A percentile compares a stretch with the other conserved stretches of the same genome.
Evolutionary conservation across 352 stramenopile species (phyloP).

Genomic region (Phytophthora uliginosa): DNA sequence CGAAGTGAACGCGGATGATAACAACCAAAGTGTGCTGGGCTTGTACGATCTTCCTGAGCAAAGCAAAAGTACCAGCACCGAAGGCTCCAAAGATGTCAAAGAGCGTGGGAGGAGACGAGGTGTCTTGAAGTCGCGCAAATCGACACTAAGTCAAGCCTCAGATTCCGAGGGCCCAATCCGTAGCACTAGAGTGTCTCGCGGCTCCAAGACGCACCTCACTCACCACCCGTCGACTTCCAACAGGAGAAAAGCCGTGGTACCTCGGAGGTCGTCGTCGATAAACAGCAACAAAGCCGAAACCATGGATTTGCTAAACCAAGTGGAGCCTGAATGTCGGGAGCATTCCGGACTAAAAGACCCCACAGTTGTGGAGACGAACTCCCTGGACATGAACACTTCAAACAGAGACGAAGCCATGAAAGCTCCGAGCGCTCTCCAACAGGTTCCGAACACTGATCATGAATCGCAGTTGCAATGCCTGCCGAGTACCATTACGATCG

Average conservation of each 20-base stretch:
- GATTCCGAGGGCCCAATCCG: neutral
- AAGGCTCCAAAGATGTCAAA: neutral
- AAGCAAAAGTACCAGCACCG: neutral
- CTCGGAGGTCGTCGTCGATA: slow-evolving; percentile 9
- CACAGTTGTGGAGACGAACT: neutral
- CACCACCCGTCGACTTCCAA: neutral
- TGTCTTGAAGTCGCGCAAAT: slow-evolving; percentile 13
- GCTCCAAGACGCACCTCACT: slow-evolving; percentile 6
- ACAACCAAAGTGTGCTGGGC: neutral
- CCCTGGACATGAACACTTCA: neutral
- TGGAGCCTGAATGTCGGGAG: neutral
- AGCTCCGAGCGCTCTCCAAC: neutral
- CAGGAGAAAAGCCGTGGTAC: slow-evolving; percentile 16
- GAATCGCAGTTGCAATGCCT: neutral
- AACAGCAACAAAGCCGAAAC: slow-evolving; percentile 1
- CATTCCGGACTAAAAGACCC: neutral
- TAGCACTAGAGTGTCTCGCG: neutral
- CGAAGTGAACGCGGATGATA: neutral
- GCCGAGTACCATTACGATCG: slow-evolving; percentile 5
- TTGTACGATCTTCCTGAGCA: neutral
- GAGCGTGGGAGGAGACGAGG: slow-evolving; percentile 13
- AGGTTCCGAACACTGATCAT: neutral
- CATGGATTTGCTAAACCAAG: neutral
- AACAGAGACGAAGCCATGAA: neutral
- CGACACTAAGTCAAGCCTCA: slow-evolving; percentile 5